phyloP scores from a whole-genome alignment of 2,329 filamentous ascomycete genomes.

The Geosmithia flava region DNA sequence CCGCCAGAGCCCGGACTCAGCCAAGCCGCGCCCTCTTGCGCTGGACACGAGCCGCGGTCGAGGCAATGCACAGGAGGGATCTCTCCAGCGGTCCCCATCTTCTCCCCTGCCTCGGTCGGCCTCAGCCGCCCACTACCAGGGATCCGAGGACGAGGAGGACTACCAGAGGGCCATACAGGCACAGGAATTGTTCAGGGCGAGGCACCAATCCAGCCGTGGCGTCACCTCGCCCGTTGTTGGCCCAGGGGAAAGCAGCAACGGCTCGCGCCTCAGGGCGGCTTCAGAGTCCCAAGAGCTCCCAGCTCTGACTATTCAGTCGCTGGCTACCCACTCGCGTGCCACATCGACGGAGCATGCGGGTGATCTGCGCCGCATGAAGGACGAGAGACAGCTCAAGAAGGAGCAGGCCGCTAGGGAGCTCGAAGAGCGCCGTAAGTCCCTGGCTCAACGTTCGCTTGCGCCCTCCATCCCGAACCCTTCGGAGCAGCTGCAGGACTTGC shows the following conservation, averaged over 20 bases:
- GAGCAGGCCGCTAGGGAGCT: slow-evolving; percentile 73
- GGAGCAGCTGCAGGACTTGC: slow-evolving; percentile 24
- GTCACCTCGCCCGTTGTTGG: slow-evolving; percentile 19
- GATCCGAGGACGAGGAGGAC: slow-evolving; percentile 55
- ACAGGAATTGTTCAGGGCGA: slow-evolving; percentile 42
- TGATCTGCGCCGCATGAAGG: slow-evolving; percentile 41
- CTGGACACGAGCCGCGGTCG: slow-evolving; percentile 46
- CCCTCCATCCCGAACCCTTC: slow-evolving; percentile 69
- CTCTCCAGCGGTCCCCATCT: slow-evolving; percentile 58
- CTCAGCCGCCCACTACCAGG: slow-evolving; percentile 20
- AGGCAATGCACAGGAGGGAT: slow-evolving; percentile 46
- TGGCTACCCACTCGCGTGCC: slow-evolving; percentile 16
- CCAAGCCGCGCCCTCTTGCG: slow-evolving; percentile 28
- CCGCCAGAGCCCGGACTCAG: slow-evolving; percentile 31
- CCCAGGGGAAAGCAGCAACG: neutral
- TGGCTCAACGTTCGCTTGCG: slow-evolving; percentile 68
- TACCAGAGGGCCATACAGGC: slow-evolving; percentile 38
- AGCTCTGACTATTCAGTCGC: slow-evolving; percentile 19
- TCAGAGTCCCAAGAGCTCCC: slow-evolving; percentile 15
- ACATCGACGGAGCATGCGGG: slow-evolving; percentile 35
- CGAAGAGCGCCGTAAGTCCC: slow-evolving; percentile 74
- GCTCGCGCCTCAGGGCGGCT: neutral
- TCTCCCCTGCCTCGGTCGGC: slow-evolving; percentile 69
- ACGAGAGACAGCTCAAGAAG: slow-evolving; percentile 54
- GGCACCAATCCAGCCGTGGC: slow-evolving; percentile 36